Base-by-base conservation (phyloP, 2,329 filamentous ascomycete genomes). In the Pestalotiopsis sp. region DNA sequence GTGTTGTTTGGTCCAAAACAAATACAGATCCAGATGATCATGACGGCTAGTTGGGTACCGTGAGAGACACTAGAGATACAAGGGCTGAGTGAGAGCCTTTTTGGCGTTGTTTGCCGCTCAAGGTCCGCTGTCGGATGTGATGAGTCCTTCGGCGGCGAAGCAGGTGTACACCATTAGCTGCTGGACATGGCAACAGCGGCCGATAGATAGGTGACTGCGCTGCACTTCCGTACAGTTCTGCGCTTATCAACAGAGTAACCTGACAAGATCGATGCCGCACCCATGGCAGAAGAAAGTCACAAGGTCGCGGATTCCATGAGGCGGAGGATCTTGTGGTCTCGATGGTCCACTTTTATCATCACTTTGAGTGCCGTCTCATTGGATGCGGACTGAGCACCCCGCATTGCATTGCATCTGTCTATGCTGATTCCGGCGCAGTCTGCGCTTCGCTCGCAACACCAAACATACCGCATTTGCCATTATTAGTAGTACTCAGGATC, bases 121-220 rank as follows among this genome's bases (percentile, higher is more conserved):
- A 56, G 17, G 52, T 58, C 64, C 64, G 64, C 39, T 66, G 55
- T 66, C 64, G 64, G 64, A 66, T 40, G 57, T 66, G 52, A 59
- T 48, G 40, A 48, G 17, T 52, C 44, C 44, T 22, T 9, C 30
- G 30, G 30, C 30, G 30, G 30, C 30, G 30, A 35, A 35, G 30
- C 30, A 35, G 30, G 30, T 9, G 30, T 35, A 9, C 30, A 35
- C 30, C 30, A 9, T 35, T 35, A 9, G 2, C 1, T 7, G 30
- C 30, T 35, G 30, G 30, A 35, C 30, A 35, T 35, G 30, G 30
- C 30, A 35, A 35, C 30, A 35, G 7, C 7, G 30, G 30, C 30
- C 30, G 30, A 35, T 35, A 35, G 30, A 35, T 35, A 35, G 30
- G 30, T 35, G 30, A 35, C 6, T 9, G 30, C 7, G 6, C 30